Evolutionary conservation across 805 yeast species (phyloP).

Genomic region (Ogataea trehaloabstinens): DNA sequence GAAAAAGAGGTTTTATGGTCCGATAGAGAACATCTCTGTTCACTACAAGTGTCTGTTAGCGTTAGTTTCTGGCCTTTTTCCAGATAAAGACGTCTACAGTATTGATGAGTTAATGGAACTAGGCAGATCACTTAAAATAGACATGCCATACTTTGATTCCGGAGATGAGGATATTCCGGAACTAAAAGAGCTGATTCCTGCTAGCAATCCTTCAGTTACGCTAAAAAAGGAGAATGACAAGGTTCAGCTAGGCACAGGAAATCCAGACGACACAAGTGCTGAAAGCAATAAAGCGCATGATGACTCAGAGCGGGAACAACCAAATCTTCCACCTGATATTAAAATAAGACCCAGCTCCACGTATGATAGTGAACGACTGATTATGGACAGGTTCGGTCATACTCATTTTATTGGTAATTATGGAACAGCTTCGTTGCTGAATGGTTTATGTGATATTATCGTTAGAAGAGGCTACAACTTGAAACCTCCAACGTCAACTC

Average conservation of each 20-base stretch:
- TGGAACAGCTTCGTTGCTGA: conserved; percentile 44
- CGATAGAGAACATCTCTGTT: conserved; percentile 40
- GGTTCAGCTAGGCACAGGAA: neutral
- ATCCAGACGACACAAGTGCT: conserved; percentile 1
- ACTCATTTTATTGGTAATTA: conserved; percentile 47
- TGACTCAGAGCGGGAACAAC: neutral
- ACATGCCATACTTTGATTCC: conserved; percentile 33
- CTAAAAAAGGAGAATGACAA: neutral
- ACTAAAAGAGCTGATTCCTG: conserved; percentile 5
- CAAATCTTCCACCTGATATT: conserved; percentile 20
- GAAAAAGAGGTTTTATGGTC: conserved; percentile 40
- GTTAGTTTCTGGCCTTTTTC: conserved; percentile 40
- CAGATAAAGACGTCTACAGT: conserved; percentile 42
- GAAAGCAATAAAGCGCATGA: neutral
- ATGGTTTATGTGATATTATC: conserved; percentile 42
- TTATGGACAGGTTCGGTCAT: conserved; percentile 44
- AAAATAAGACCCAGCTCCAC: conserved; percentile 19
- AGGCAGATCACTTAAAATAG: conserved; percentile 33
- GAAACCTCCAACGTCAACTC: conserved; percentile 35
- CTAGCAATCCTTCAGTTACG: neutral
- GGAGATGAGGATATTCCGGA: conserved; percentile 14
- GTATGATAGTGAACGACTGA: conserved; percentile 34
- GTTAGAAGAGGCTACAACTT: conserved; percentile 35
- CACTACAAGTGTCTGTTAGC: conserved; percentile 42
- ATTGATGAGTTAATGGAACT: conserved; percentile 40